Evolutionary conservation across 2,329 filamentous ascomycete species (phyloP).

Genomic region (Cryphonectria radicalis): DNA sequence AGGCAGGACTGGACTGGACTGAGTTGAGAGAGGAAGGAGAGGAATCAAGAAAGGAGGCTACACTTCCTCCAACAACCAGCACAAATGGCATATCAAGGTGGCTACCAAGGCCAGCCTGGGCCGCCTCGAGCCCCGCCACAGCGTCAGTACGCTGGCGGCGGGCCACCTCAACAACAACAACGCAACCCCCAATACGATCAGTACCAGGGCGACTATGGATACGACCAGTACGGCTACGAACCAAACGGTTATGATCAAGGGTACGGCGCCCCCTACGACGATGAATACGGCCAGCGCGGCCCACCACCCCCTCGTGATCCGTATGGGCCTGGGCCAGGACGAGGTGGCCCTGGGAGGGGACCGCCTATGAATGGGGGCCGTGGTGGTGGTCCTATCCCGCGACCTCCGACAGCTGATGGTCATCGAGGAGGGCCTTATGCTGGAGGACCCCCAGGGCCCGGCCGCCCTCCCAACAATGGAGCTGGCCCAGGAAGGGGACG

Average conservation of each 20-base stretch:
- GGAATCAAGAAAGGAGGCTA: not conserved
- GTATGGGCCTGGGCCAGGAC: constrained; percentile 46
- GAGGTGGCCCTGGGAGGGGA: constrained; percentile 46
- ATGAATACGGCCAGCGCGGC: constrained; percentile 50
- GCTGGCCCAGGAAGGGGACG: constrained; percentile 42
- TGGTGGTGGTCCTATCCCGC: constrained; percentile 49
- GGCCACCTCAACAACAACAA: constrained; percentile 41
- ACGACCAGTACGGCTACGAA: constrained; percentile 45
- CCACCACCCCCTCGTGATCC: constrained; percentile 50
- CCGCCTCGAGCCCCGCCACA: constrained; percentile 47
- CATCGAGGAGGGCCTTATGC: constrained; percentile 37
- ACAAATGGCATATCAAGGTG: constrained; percentile 57
- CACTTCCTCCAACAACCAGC: not conserved
- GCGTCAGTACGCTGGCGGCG: constrained; percentile 40
- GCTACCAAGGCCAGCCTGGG: constrained; percentile 46
- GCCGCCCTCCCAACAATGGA: constrained; percentile 40
- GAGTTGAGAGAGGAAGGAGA: not conserved
- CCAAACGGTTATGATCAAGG: constrained; percentile 45
- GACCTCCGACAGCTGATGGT: constrained; percentile 46
- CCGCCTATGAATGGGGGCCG: constrained; percentile 49
- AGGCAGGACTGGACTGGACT: not conserved
- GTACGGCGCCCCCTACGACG: constrained; percentile 45
- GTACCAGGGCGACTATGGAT: constrained; percentile 52
- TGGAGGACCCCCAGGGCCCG: constrained; percentile 35
- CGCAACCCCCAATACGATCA: constrained; percentile 50